Conservation (phyloP, 352 stramenopile genomes). For the Phytophthora cryptogea region DNA sequence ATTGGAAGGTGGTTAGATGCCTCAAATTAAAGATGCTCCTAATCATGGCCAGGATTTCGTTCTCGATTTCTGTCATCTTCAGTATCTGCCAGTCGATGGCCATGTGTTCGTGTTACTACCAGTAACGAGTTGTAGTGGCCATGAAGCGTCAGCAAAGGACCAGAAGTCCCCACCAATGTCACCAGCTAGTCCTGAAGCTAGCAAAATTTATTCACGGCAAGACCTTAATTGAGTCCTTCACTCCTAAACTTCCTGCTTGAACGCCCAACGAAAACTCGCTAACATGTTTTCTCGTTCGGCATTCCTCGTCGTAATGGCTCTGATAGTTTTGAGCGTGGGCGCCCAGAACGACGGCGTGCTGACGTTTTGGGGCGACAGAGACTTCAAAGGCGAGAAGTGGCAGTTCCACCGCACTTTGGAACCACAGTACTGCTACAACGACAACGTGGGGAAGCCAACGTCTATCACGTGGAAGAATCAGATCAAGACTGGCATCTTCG, state of each 20-base stretch:
- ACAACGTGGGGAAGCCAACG: conserved; percentile 27
- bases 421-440: conserved; percentile 32
- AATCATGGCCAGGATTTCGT: too few relatives aligned
- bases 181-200: not conserved
- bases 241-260: conserved; percentile 8
- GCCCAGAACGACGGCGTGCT: conserved; percentile 9
- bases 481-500: conserved; percentile 5
- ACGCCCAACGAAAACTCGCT: not conserved
- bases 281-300: not conserved
- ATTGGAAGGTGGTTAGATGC: not conserved
- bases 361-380: conserved; percentile 18
- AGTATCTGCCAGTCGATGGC: too few relatives aligned
- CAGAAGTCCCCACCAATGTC: not conserved
- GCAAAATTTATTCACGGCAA: not conserved
- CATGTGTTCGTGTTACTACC: too few relatives aligned
- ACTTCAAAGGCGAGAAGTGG: conserved; percentile 27
- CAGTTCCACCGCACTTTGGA: conserved; percentile 13
- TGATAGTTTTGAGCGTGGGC: not conserved
- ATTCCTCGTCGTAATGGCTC: not conserved
- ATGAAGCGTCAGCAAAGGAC: too few relatives aligned
- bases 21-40: too few relatives aligned
- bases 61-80: too few relatives aligned
- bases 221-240: conserved; percentile 3
- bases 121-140: too few relatives aligned
- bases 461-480: conserved; percentile 32